A percentile compares a stretch with the other conserved stretches of the same genome.
These are phyloP conservation scores for Penicillium sp. DNA, from an alignment of 2,329 filamentous ascomycete species.

Conservation along the genomic window DNA sequence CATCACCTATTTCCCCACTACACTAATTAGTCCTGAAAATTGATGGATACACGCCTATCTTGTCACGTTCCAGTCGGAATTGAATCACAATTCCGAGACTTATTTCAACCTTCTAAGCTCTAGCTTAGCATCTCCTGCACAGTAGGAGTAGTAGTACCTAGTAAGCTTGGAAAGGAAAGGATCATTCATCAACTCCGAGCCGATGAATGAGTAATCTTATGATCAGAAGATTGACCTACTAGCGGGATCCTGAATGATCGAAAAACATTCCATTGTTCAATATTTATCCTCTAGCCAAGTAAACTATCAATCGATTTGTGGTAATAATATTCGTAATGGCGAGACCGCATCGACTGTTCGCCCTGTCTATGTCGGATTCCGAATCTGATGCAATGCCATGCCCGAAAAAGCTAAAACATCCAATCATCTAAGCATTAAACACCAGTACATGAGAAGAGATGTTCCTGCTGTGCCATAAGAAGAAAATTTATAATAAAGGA, in stretches of 20 bases:
- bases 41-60: too few species aligned
- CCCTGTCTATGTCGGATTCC: conserved; percentile 13
- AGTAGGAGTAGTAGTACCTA: too few species aligned
- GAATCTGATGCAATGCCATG: conserved; percentile 21
- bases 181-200: too few species aligned
- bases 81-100: not conserved
- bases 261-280: not conserved
- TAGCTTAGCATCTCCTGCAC: not conserved
- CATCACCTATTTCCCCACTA: too few species aligned
- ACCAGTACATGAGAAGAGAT: conserved; percentile 1
- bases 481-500: conserved; percentile 1
- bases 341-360: not conserved
- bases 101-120: not conserved
- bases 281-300: not conserved
- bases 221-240: too few species aligned
- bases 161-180: too few species aligned
- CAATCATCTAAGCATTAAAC: conserved; percentile 17
- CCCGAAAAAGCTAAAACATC: conserved; percentile 12
- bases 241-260: not conserved
- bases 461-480: conserved; percentile 5
- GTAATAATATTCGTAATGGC: conserved; percentile 5
- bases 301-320: not conserved
- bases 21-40: too few species aligned
- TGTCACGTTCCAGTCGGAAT: not conserved
- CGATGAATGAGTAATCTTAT: too few species aligned